Conservation (phyloP, 352 stramenopile species). For the Halophytophthora polymorphica region DNA sequence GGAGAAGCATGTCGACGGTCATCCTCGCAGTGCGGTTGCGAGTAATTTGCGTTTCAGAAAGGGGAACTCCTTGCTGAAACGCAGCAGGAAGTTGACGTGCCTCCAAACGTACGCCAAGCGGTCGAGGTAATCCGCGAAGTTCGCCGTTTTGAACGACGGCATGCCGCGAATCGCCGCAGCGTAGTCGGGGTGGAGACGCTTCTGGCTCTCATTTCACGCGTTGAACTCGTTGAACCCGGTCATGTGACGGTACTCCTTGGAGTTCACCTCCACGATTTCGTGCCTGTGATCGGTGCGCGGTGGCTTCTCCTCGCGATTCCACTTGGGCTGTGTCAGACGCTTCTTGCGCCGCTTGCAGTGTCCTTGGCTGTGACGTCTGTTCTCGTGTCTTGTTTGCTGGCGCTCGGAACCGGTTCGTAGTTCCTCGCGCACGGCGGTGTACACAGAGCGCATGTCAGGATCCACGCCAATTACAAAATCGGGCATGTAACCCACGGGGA, state of each 20-base stretch:
- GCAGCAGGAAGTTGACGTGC: slow-evolving; percentile 2
- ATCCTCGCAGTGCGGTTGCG: neutral
- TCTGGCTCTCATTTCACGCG: slow-evolving; percentile 5
- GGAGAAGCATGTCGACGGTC: slow-evolving; percentile 1
- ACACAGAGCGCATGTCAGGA: slow-evolving; percentile 4
- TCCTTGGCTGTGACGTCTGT: neutral
- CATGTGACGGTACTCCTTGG: slow-evolving; percentile 5
- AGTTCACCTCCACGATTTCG: slow-evolving; percentile 1
- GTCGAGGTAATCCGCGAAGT: slow-evolving; percentile 1
- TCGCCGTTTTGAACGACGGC: slow-evolving; percentile 7
- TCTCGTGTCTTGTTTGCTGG: neutral
- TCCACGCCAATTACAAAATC: slow-evolving; percentile 5
- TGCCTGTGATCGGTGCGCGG: neutral
- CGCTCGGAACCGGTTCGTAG: neutral
- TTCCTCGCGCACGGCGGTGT: slow-evolving; percentile 2
- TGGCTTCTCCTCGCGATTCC: neutral
- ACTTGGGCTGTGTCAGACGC: neutral
- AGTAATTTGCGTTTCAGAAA: slow-evolving; percentile 1
- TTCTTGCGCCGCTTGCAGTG: neutral
- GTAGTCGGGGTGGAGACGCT: neutral
- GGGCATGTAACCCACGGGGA: slow-evolving; percentile 1
- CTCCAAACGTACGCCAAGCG: slow-evolving; percentile 4
- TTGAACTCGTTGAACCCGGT: slow-evolving; percentile 1
- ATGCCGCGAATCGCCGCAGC: neutral
- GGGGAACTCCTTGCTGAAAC: neutral